Conservation (phyloP, 1,139 yeast species). For the Candida tropicalis region DNA sequence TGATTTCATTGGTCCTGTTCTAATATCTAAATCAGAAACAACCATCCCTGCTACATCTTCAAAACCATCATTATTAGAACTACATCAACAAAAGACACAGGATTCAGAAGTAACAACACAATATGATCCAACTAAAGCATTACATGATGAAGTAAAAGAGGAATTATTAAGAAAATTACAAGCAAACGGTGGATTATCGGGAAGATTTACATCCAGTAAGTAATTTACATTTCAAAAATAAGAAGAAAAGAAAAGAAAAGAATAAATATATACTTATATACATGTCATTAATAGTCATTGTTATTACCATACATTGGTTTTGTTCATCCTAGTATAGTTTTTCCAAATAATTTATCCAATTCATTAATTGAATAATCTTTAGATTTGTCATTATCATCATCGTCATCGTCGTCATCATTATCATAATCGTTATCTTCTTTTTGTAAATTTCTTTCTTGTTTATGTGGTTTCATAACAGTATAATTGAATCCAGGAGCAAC, state of each 20-base stretch:
- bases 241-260: neutral
- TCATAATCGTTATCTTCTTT: slow-evolving; percentile 6
- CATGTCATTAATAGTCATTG: neutral
- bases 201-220: slow-evolving; percentile 16
- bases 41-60: neutral
- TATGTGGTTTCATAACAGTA: slow-evolving; percentile 38
- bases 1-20: slow-evolving; percentile 13
- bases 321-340: slow-evolving; percentile 17
- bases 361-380: slow-evolving; percentile 22
- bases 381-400: slow-evolving; percentile 7
- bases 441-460: slow-evolving; percentile 6
- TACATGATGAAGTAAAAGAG: slow-evolving; percentile 19
- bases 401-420: slow-evolving; percentile 17
- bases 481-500: slow-evolving; percentile 49
- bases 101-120: slow-evolving; percentile 11
- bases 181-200: slow-evolving; percentile 17
- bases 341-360: slow-evolving; percentile 33
- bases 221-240: neutral
- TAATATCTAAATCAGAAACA: neutral
- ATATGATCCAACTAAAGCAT: slow-evolving; percentile 17
- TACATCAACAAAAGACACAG: slow-evolving; percentile 16
- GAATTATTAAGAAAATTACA: slow-evolving; percentile 18
- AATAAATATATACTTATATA: neutral
- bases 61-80: slow-evolving; percentile 15
- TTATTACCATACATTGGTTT: neutral